Conservation (phyloP, 2,329 filamentous ascomycete species). For the Sporothrix globosa region DNA sequence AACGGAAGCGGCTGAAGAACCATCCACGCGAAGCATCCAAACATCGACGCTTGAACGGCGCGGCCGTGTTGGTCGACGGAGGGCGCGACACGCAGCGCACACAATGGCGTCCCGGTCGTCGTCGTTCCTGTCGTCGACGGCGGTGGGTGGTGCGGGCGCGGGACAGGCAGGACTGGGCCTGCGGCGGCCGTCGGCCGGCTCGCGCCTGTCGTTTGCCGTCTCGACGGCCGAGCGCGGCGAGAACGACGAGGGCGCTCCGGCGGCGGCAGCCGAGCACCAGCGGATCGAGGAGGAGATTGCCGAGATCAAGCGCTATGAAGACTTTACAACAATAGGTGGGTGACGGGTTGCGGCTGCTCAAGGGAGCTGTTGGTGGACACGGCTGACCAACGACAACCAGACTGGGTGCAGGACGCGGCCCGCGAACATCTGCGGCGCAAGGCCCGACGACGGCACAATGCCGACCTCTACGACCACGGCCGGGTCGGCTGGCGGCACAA, state of each 20-base stretch:
- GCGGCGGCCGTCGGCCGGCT: conserved; percentile 61
- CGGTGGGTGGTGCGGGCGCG: background rate
- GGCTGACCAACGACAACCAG: conserved; percentile 47
- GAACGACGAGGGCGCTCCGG: conserved; percentile 56
- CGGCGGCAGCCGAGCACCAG: conserved; percentile 60
- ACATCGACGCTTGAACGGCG: background rate
- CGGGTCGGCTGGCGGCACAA: conserved; percentile 77
- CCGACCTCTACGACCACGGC: conserved; percentile 69
- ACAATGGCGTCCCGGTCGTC: conserved; percentile 33
- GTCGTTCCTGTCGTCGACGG: conserved; percentile 27
- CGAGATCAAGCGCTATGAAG: conserved; percentile 97
- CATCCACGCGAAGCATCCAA: background rate
- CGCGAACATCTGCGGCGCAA: conserved; percentile 84
- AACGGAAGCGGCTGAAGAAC: background rate
- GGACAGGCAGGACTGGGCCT: background rate
- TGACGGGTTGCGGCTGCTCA: background rate
- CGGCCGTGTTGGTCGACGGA: conserved; percentile 26
- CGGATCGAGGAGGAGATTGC: conserved; percentile 92
- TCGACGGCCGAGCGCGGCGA: conserved; percentile 56
- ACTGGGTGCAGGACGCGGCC: conserved; percentile 97
- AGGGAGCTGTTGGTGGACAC: background rate
- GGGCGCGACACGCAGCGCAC: background rate
- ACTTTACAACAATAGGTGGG: conserved; percentile 89
- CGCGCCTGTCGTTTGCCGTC: conserved; percentile 68
- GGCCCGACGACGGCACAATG: conserved; percentile 70